Evolutionary conservation across 345 rosid genomes (phyloP).

Genomic region (Euphorbia tirucalli): DNA sequence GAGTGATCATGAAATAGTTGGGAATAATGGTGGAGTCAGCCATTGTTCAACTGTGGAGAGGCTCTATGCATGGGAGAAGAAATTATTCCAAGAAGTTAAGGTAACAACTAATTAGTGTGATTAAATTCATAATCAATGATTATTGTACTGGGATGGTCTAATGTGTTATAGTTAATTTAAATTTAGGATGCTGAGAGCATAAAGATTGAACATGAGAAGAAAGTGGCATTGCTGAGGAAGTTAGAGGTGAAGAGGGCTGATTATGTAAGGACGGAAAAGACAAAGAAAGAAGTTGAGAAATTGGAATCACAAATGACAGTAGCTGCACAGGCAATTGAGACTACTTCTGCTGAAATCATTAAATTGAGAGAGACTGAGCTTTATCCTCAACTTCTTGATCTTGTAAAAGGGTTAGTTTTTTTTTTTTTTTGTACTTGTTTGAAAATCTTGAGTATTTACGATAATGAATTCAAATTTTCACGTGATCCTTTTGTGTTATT

Average conservation of each 20-base stretch:
- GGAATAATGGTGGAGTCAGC: conserved; percentile 29
- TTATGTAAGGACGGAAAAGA: conserved; percentile 73
- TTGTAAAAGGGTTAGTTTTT: conserved; percentile 73
- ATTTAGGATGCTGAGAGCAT: conserved; percentile 59
- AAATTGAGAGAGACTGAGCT: conserved; percentile 78
- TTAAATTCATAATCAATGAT: not conserved
- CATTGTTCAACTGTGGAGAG: conserved; percentile 87
- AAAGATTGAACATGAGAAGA: conserved; percentile 85
- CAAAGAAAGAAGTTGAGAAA: conserved; percentile 78
- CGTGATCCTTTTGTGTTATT: no score
- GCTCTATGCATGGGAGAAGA: conserved; percentile 95
- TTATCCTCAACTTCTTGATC: conserved; percentile 82
- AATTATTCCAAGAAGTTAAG: conserved; percentile 87
- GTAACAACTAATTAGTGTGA: conserved; percentile 26
- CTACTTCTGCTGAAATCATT: conserved; percentile 76
- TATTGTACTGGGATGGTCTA: not conserved
- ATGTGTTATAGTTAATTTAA: no score
- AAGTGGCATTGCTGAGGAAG: conserved; percentile 65
- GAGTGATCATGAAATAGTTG: no score
- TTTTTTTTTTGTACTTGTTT: not conserved
- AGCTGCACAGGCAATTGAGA: conserved; percentile 72
- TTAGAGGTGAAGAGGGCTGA: conserved; percentile 83
- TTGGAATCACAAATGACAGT: conserved; percentile 84
- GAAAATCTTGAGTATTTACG: conserved; percentile 9
- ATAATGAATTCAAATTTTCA: not conserved